phyloP scores from a whole-genome alignment of 169 alveolate genomes.

The Plasmodium relictum region DNA sequence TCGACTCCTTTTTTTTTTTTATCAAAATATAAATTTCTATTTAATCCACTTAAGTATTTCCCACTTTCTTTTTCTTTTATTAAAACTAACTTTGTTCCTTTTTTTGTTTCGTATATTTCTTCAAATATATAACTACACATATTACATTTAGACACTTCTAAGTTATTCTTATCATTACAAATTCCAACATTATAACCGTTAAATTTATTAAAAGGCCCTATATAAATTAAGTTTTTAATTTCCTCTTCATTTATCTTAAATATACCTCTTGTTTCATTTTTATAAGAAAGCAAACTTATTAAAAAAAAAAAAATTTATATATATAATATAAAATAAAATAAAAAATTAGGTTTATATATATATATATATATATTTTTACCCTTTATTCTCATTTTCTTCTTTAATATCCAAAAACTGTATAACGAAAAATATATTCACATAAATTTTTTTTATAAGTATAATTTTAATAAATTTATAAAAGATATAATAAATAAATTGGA shows the following conservation, averaged over 20 bases:
- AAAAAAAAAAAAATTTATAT: background rate
- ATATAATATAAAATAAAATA: background rate
- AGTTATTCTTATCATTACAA: slow-evolving; percentile 5
- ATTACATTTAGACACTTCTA: slow-evolving; percentile 6
- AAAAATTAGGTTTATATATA: background rate
- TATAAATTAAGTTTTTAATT: slow-evolving; percentile 23
- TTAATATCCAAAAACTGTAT: slow-evolving; percentile 3
- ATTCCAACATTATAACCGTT: slow-evolving; percentile 17
- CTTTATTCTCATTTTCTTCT: background rate
- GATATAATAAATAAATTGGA: too few relatives aligned
- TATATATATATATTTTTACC: background rate
- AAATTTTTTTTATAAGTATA: too few relatives aligned
- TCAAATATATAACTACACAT: slow-evolving; percentile 42
- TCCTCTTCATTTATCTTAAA: slow-evolving; percentile 41
- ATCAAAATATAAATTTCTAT: slow-evolving; percentile 19
- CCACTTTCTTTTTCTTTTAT: slow-evolving; percentile 59
- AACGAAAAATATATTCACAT: too few relatives aligned
- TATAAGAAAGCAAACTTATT: slow-evolving; percentile 37
- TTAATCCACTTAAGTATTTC: slow-evolving; percentile 55
- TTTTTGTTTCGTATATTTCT: slow-evolving; percentile 52
- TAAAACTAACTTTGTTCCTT: slow-evolving; percentile 52
- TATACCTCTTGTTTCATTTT: slow-evolving; percentile 50
- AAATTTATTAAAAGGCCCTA: slow-evolving; percentile 47
- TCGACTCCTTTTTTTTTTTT: slow-evolving; percentile 57
- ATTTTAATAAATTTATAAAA: too few relatives aligned